phyloP scores from a whole-genome alignment of 2,329 filamentous ascomycete genomes.

The Kalaharituber pfeilii region DNA sequence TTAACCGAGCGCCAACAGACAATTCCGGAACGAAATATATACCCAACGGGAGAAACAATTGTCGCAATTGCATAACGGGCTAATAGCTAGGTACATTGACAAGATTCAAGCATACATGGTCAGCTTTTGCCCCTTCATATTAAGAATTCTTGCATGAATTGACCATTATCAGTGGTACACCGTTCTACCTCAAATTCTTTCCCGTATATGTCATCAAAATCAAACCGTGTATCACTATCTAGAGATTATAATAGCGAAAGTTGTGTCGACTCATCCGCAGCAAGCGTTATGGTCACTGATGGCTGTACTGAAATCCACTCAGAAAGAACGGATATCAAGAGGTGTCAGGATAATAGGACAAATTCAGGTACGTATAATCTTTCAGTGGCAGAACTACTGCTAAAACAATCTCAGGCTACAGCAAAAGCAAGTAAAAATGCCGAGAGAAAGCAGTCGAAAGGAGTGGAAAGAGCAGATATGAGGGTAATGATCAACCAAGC shows the following conservation, averaged over 20 bases:
- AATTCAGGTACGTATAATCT: conserved; percentile 23
- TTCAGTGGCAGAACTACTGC: neutral
- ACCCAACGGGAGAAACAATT: conserved; percentile 45
- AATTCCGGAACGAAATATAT: conserved; percentile 32
- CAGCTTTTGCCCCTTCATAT: conserved; percentile 9
- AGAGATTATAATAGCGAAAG: conserved; percentile 63
- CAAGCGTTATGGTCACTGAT: conserved; percentile 86
- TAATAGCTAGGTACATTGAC: conserved; percentile 40
- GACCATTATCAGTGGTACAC: conserved; percentile 31
- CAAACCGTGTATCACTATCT: conserved; percentile 58
- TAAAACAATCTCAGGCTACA: neutral
- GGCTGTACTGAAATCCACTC: conserved; percentile 65
- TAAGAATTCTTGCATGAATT: conserved; percentile 11
- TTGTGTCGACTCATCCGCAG: conserved; percentile 72
- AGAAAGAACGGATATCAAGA: conserved; percentile 46
- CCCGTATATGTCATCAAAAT: conserved; percentile 83
- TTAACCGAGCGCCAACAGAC: too few relatives aligned
- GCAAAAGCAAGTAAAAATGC: neutral
- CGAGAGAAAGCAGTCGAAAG: neutral
- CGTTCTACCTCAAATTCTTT: conserved; percentile 79
- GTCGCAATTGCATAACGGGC: conserved; percentile 45
- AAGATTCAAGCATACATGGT: conserved; percentile 33
- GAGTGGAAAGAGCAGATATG: neutral
- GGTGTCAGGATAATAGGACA: conserved; percentile 31
- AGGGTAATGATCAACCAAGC: conserved; percentile 57